These are phyloP conservation scores for Zygotorulaspora chibaensis DNA, from an alignment of 805 yeast genomes.

Conservation along the genomic window DNA sequence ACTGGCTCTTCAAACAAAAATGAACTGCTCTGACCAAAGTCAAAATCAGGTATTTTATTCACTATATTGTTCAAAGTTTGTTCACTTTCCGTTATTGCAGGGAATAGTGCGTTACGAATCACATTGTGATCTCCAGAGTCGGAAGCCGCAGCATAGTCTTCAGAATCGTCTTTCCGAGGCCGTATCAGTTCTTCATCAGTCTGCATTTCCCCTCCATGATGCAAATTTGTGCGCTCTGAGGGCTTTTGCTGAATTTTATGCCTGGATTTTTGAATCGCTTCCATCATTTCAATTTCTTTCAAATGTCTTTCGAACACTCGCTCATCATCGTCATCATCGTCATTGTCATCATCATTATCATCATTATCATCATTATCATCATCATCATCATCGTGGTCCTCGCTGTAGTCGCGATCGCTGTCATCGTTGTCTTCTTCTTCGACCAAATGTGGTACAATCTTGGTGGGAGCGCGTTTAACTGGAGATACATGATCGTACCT, in stretches of 20 bases:
- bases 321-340: constrained; percentile 20
- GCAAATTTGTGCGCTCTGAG: background rate
- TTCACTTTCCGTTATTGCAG: constrained; percentile 17
- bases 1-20: constrained; percentile 19
- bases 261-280: constrained; percentile 41
- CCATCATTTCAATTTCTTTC: constrained; percentile 37
- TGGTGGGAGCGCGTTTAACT: constrained; percentile 11
- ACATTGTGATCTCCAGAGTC: background rate
- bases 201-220: background rate
- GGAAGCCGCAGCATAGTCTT: background rate
- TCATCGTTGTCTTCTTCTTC: constrained; percentile 8
- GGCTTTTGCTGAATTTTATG: constrained; percentile 2
- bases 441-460: constrained; percentile 4
- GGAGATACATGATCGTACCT: constrained; percentile 24
- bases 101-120: background rate
- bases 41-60: constrained; percentile 21
- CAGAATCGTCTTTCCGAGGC: background rate
- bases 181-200: background rate
- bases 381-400: constrained; percentile 13
- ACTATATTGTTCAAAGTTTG: constrained; percentile 24
- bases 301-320: constrained; percentile 27
- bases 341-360: too few species aligned
- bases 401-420: constrained; percentile 7
- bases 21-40: constrained; percentile 12
- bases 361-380: constrained; percentile 2